Evolutionary conservation across 495 filamentous ascomycete genomes (phyloP).

Genomic region (Penicillium longicatenatum): DNA sequence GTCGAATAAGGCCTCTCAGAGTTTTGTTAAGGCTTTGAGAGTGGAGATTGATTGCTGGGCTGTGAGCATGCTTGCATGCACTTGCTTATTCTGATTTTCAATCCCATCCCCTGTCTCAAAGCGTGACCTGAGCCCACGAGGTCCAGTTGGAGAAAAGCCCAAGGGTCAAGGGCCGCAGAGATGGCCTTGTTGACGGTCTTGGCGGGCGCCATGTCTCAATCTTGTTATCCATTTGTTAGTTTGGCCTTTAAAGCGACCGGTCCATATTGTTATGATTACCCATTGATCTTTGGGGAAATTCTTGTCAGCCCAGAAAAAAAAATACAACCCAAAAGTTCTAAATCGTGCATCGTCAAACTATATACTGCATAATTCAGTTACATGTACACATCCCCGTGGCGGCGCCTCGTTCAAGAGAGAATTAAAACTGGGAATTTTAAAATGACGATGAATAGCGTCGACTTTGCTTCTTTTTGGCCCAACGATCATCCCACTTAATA

Average conservation of each 20-base stretch:
- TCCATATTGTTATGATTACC: slow-evolving; percentile 33
- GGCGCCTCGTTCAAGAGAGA: background rate
- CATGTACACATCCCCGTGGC: slow-evolving; percentile 6
- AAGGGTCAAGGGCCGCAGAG: slow-evolving; percentile 16
- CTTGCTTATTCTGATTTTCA: slow-evolving; percentile 26
- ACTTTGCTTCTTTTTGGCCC: background rate
- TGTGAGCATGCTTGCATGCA: slow-evolving; percentile 20
- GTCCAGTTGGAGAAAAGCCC: slow-evolving; percentile 19
- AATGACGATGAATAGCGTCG: slow-evolving; percentile 2
- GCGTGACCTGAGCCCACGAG: slow-evolving; percentile 14
- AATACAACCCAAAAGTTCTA: slow-evolving; percentile 30
- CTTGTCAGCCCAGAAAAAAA: slow-evolving; percentile 7
- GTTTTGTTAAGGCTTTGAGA: slow-evolving; percentile 25
- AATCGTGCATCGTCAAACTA: slow-evolving; percentile 21
- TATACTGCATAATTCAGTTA: slow-evolving; percentile 8
- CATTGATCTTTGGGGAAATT: slow-evolving; percentile 12
- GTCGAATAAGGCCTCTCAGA: slow-evolving; percentile 24
- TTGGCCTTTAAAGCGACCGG: slow-evolving; percentile 30
- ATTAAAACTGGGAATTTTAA: slow-evolving; percentile 1
- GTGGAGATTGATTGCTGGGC: slow-evolving; percentile 28
- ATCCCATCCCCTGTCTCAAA: slow-evolving; percentile 12
- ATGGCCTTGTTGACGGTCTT: slow-evolving; percentile 22
- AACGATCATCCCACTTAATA: background rate
- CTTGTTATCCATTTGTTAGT: slow-evolving; percentile 23
- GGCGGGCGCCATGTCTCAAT: slow-evolving; percentile 25